phyloP scores from a whole-genome alignment of 441 rosid genomes.

The Flueggea neowawraea region DNA sequence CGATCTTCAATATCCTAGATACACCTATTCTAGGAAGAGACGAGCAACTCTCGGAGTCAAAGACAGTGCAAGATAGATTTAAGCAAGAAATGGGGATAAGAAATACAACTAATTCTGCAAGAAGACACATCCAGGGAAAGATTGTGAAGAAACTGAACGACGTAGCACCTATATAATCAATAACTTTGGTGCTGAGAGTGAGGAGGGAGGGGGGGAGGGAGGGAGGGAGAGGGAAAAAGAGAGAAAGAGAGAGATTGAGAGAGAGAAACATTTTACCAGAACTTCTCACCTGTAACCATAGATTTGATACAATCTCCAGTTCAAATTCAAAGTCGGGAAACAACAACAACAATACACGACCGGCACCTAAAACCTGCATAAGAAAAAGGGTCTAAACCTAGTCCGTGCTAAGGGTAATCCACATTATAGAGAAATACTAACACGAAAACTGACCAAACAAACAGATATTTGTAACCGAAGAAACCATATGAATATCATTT shows the following conservation, averaged over 20 bases:
- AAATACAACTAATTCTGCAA: background rate
- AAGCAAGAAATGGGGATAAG: background rate
- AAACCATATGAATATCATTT: background rate
- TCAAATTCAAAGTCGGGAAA: conserved; percentile 22
- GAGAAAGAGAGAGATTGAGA: conserved; percentile 9
- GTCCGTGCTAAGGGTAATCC: conserved; percentile 30
- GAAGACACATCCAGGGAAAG: background rate
- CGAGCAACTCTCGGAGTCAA: background rate
- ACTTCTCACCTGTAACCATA: conserved; percentile 40
- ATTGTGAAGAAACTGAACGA: background rate
- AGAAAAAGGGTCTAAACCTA: conserved; percentile 51
- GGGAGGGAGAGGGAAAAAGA: too few species aligned
- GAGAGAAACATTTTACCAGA: conserved; percentile 7
- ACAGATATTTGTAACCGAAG: conserved; percentile 10
- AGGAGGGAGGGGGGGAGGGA: too few species aligned
- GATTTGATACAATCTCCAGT: conserved; percentile 25
- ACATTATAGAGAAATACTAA: conserved; percentile 17
- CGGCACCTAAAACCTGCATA: conserved; percentile 51
- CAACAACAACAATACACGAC: background rate
- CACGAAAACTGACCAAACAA: conserved; percentile 14
- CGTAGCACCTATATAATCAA: background rate
- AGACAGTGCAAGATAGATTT: background rate
- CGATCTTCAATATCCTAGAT: conserved; percentile 23
- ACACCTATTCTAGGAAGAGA: conserved; percentile 14
- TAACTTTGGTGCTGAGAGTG: too few species aligned